These are phyloP conservation scores for Cochlearia excelsa DNA, from an alignment of 345 rosid genomes.

Conservation along the genomic window DNA sequence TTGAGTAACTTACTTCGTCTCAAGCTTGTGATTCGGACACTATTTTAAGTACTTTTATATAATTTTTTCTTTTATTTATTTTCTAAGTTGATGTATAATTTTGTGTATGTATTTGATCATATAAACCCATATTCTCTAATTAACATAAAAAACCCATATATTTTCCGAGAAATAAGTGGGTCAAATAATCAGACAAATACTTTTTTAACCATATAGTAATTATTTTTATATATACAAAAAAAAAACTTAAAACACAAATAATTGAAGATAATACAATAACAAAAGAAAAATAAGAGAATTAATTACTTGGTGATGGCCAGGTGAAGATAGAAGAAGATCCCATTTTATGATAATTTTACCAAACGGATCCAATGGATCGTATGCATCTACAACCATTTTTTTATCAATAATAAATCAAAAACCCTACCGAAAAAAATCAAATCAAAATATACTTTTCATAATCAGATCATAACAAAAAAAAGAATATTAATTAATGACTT, in stretches of 20 bases:
- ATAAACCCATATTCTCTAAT: slow-evolving; percentile 32
- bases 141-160: slow-evolving; percentile 7
- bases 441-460: neutral
- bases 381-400: slow-evolving; percentile 56
- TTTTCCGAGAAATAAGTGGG: slow-evolving; percentile 8
- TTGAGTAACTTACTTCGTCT: neutral
- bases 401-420: slow-evolving; percentile 9
- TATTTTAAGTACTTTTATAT: neutral
- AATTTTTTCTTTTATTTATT: neutral
- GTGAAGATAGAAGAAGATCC: slow-evolving; percentile 56
- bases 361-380: slow-evolving; percentile 78
- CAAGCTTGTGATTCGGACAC: slow-evolving; percentile 25
- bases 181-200: slow-evolving; percentile 12
- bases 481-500: slow-evolving; percentile 22
- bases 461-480: too few species aligned
- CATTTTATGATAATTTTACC: slow-evolving; percentile 74
- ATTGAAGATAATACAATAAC: neutral
- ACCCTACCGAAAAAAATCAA: neutral
- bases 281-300: slow-evolving; percentile 22
- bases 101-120: neutral
- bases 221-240: neutral
- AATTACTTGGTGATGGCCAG: slow-evolving; percentile 46
- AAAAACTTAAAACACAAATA: neutral
- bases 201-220: too few species aligned
- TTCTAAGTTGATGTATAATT: slow-evolving; percentile 3